Conservation (phyloP, 371 early-diverging fungal species). For the Mucor mucedo region DNA sequence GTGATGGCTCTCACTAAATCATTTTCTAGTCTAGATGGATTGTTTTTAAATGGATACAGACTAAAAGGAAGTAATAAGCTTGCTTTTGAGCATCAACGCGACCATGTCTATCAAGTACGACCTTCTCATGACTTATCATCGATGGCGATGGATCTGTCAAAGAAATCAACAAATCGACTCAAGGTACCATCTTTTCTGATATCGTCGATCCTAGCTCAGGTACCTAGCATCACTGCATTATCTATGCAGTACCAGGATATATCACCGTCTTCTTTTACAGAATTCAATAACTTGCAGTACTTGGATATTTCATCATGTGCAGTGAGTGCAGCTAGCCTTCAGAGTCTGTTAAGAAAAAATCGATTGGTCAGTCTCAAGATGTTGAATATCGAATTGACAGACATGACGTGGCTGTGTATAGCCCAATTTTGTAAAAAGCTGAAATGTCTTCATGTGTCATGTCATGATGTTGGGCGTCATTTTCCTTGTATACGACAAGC, state of each 20-base stretch:
- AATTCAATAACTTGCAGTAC: slow-evolving; percentile 25
- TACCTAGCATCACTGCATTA: slow-evolving; percentile 22
- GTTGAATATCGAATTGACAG: slow-evolving; percentile 45
- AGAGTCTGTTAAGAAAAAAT: slow-evolving; percentile 25
- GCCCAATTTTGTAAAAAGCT: slow-evolving; percentile 25
- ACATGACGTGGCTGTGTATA: slow-evolving; percentile 34
- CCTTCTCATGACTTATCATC: too few species aligned
- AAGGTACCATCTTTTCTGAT: slow-evolving; percentile 23
- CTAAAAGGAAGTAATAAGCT: slow-evolving; percentile 18
- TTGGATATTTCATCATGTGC: slow-evolving; percentile 48
- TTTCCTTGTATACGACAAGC: slow-evolving; percentile 28
- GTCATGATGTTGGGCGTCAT: slow-evolving; percentile 23
- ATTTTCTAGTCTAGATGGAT: too few species aligned
- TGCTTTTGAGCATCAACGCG: slow-evolving; percentile 3
- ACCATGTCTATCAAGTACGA: slow-evolving; percentile 1
- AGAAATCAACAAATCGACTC: slow-evolving; percentile 23
- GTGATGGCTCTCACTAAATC: too few species aligned
- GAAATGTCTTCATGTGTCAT: slow-evolving; percentile 42
- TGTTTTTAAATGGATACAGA: too few species aligned
- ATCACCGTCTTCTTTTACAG: slow-evolving; percentile 1
- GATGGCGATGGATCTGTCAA: too few species aligned
- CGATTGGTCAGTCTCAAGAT: slow-evolving; percentile 39
- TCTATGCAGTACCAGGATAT: slow-evolving; percentile 47
- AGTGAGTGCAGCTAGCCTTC: slow-evolving; percentile 32
- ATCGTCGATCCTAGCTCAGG: slow-evolving; percentile 17